phyloP scores from a whole-genome alignment of 116 monocot species.

The Trichopus zeylanicus region DNA sequence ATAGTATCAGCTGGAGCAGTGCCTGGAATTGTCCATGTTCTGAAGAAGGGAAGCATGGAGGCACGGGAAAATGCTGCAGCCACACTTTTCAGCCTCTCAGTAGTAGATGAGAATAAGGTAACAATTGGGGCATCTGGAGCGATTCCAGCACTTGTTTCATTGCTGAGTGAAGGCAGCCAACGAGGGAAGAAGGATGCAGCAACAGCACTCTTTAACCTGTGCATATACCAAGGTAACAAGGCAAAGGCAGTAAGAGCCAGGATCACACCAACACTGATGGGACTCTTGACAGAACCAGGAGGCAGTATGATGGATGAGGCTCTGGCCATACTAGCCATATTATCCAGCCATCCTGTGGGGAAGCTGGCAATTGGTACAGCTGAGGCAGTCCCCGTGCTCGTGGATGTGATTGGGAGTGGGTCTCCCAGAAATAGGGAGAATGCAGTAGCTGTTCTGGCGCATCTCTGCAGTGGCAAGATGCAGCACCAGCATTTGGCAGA shows the following conservation, averaged over 20 bases:
- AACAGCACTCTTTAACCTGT: slow-evolving; percentile 76
- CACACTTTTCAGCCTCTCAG: slow-evolving; percentile 82
- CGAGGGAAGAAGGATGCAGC: slow-evolving; percentile 90
- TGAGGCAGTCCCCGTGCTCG: slow-evolving; percentile 51
- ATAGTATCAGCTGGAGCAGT: slow-evolving; percentile 59
- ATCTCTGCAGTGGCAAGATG: slow-evolving; percentile 63
- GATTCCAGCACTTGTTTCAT: slow-evolving; percentile 59
- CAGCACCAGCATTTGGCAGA: slow-evolving; percentile 52
- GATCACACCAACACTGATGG: slow-evolving; percentile 48
- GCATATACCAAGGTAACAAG: slow-evolving; percentile 90
- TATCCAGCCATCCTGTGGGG: slow-evolving; percentile 63
- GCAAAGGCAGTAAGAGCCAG: slow-evolving; percentile 76
- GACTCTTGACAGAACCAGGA: slow-evolving; percentile 36
- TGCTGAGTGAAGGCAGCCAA: slow-evolving; percentile 61
- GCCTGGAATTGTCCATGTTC: slow-evolving; percentile 66
- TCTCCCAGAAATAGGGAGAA: slow-evolving; percentile 84
- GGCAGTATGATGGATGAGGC: slow-evolving; percentile 70
- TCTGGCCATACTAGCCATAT: slow-evolving; percentile 66
- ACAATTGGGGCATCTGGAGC: slow-evolving; percentile 72
- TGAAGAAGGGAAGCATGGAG: slow-evolving; percentile 79
- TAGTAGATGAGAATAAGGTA: slow-evolving; percentile 82
- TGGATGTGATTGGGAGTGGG: slow-evolving; percentile 52
- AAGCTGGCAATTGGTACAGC: slow-evolving; percentile 51
- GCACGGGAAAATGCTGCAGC: slow-evolving; percentile 87
- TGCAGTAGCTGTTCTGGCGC: slow-evolving; percentile 66